Evolutionary conservation across 2,329 filamentous ascomycete species (phyloP), one percentile per base, ranked within the genome.

Genomic region (Paecilomyces formosus): DNA sequence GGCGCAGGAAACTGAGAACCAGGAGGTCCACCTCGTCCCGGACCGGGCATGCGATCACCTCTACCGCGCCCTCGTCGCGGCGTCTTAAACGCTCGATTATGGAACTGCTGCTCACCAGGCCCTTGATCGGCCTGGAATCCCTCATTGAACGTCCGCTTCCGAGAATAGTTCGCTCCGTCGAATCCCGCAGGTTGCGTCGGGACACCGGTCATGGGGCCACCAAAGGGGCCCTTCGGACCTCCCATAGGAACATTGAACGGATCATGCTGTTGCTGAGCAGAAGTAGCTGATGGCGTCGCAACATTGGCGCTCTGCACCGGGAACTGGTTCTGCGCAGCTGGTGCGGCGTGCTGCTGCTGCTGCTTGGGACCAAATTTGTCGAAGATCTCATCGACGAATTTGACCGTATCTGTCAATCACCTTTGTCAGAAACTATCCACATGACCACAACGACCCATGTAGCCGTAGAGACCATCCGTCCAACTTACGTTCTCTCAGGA

Each of bases 351-450:
- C 39, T 76, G 73, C 60, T 66, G 61, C 39, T 76, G 73, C 60
- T 76, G 73, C 60, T 79, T 82, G 15, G 72, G 74, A 55, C 74
- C 74, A 60, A 85, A 79, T 3, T 77, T 79, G 21, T 70, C 62
- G 62, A 86, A 80, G 51, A 85, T 75, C 58, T 85, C 81, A 59
- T 84, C 76, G 11, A 86, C 82, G 60, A 86, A 85, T 3, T 70
- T 59, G 2, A 70, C 68, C 0, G 82, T 81, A 61, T 82, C 81
- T 83, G 60, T 11, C 59, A 28, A 51, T 7, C n/a, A 28, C 6
- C 9, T n/a, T 51, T 55, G 26, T 31, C 12, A 33, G 18, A 15
- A 54, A 57, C 52, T 39, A 11, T 24, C 21, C 50, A 28, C 8
- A 54, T 5, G 26, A 50, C 6, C 4, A 52, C 5, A n/a, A 22